Base-by-base conservation (phyloP, 2,329 filamentous ascomycete species). In the Fusarium sp. region DNA sequence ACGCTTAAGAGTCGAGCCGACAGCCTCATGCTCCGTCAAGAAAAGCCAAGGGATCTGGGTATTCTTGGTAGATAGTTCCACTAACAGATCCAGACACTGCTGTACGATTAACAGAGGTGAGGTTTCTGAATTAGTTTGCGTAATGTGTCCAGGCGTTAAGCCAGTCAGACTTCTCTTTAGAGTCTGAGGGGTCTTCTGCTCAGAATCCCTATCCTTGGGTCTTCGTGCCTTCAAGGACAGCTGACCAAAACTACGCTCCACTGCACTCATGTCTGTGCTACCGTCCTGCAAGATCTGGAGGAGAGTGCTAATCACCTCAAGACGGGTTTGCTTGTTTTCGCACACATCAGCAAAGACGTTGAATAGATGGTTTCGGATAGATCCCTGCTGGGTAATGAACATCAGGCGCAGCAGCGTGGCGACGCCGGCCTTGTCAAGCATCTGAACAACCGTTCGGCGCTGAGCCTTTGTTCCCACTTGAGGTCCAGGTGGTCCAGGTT, bases 391-490 rank as follows among this genome's bases (percentile, higher is more conserved):
- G 43, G 92, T 90, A 69, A 98, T 93, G 74, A 99, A 99, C 94
- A 99, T 97, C 9, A 99, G 84, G n/a, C 96, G 91, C 38, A 99
- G 83, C 31, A 99, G 80, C n/a, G 95, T 98, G 23, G 96, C 95
- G 65, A 99, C 89, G 23, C 96, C 95, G 42, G 93, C 85, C 77
- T 97, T 97, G 76, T 99, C 95, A 27, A 99, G 85, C 90, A 99
- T 97, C 73, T 99, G 95, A 21, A 97, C 91, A 54, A 96, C 90
- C 19, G 92, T 88, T 59, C 91, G 90, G 53, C 91, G 88, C 69
- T 90, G 89, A 33, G 82, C 78, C 77, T 93, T 94, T 73, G 82
- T 84, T 65, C 86, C 77, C 65, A 67, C 72, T 54, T 76, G 75
- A 39, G 80, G 79, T 50, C 80, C 81, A 7, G 69, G 51, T 9